Base-by-base conservation (phyloP, 2,329 filamentous ascomycete species). In the Fusarium euwallaceae region DNA sequence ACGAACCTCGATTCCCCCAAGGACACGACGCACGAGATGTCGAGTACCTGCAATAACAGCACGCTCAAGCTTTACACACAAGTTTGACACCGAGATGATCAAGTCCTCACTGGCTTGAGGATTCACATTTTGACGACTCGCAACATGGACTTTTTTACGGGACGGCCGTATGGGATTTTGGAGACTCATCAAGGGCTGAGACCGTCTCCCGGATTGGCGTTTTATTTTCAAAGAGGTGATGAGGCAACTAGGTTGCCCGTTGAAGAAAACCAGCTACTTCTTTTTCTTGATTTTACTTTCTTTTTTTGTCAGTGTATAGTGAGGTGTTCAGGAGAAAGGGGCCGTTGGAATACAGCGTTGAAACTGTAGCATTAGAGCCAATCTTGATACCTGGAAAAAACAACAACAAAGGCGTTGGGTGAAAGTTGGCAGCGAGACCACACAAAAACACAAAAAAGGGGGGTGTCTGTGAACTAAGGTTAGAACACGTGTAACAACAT, bases 181-280 rank as follows among this genome's bases (percentile, higher is more conserved):
- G 83, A 83, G 86, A 85, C 83, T 78, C 69, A 86, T 89, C 88
- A 89, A 89, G 88, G 85, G 88, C 88, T 89, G 88, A 89, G 83
- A 82, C 67, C 77, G 86, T 87, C 86, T 87, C 86, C 83, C 71
- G 56, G 61, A 66, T 59, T 73, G 77, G 76, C 74, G 78, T 79
- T 80, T 72, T 61, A 67, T 59, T 70, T 66, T 67, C 64, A 61
- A 55, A 68, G 41, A 66, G 37, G 48, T 48, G 41, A 56, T 20
- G 37, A 64, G 43, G 62, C 58, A 74, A 74, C 45, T 34, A 16
- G 17, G 59, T 39, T 72, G 66, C 59, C 65, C 66, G 62, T 68
- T 27, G 61, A 37, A 62, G 37, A 61, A 45, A 41, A 39, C 53
- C 32, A 20, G 61, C 41, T 36, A 45, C 48, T 16, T 43, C 41